Conservation (phyloP, 345 rosid genomes). For the Pistacia integerrima region DNA sequence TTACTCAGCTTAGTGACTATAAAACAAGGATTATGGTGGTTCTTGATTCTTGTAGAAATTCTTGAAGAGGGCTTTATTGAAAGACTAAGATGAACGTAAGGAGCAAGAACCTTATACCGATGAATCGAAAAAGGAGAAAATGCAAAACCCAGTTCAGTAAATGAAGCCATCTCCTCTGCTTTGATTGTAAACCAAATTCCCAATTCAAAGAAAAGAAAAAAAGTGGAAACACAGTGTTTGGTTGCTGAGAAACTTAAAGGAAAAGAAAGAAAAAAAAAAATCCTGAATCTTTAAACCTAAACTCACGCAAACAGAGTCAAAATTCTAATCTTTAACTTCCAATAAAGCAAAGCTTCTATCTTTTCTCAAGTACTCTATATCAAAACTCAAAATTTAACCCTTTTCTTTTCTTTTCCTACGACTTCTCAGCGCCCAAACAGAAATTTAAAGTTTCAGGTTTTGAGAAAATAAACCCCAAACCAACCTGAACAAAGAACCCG, state of each 20-base stretch:
- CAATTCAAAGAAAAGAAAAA: slow-evolving; percentile 2
- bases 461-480: slow-evolving; percentile 6
- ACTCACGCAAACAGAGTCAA: slow-evolving; percentile 7
- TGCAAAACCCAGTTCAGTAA: slow-evolving; percentile 38
- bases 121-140: slow-evolving; percentile 30
- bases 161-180: slow-evolving; percentile 42
- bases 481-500: slow-evolving; percentile 8
- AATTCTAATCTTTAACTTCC: neutral
- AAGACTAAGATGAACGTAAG: slow-evolving; percentile 17
- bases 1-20: slow-evolving; percentile 22
- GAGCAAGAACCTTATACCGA: slow-evolving; percentile 17
- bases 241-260: neutral
- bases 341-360: neutral
- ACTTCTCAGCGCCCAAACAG: slow-evolving; percentile 23
- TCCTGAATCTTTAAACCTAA: neutral
- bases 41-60: slow-evolving; percentile 28
- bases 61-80: slow-evolving; percentile 20
- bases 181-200: neutral
- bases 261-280: neutral
- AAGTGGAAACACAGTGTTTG: neutral
- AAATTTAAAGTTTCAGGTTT: neutral
- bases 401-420: neutral
- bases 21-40: slow-evolving; percentile 38
- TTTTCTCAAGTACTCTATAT: neutral
- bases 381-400: neutral